phyloP scores from a whole-genome alignment of 768 basidiomycete species.

The Agaricus bisporus region DNA sequence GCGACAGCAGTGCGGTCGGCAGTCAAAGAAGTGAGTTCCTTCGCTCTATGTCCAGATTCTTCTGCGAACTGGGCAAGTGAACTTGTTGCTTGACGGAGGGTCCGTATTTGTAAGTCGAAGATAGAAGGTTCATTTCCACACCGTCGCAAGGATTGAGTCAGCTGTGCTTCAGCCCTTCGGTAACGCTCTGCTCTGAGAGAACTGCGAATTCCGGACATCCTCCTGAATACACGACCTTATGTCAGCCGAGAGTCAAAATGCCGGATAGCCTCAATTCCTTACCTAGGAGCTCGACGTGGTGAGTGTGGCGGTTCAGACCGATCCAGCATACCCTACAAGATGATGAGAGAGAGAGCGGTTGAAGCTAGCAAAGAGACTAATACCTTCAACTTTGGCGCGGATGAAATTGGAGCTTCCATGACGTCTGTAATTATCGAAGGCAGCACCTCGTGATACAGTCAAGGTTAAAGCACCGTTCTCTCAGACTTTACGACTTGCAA shows the following conservation, averaged over 20 bases:
- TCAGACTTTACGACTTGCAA: not conserved
- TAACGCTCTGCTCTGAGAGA: slow-evolving; percentile 4
- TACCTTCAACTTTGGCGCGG: not conserved
- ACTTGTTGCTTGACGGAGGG: not conserved
- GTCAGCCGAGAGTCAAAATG: not conserved
- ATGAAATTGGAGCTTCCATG: slow-evolving; percentile 4
- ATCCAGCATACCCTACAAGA: not conserved
- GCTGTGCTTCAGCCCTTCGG: slow-evolving; percentile 3
- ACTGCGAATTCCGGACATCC: not conserved
- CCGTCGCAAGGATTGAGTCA: not conserved
- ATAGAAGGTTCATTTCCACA: slow-evolving; percentile 4
- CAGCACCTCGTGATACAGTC: not conserved
- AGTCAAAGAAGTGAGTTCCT: not conserved
- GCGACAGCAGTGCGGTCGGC: not conserved
- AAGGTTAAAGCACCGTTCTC: not conserved
- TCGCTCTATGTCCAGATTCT: not conserved
- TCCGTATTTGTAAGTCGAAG: slow-evolving; percentile 1
- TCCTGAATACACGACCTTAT: not conserved
- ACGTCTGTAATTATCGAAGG: not conserved
- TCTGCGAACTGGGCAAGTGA: slow-evolving; percentile 4
- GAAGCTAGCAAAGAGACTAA: not conserved
- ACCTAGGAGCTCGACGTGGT: not conserved
- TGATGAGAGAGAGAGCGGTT: not conserved
- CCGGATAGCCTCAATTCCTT: not conserved
- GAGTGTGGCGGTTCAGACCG: not conserved